phyloP scores from a whole-genome alignment of 2,329 filamentous ascomycete genomes.

The Colletotrichum tropicicola region DNA sequence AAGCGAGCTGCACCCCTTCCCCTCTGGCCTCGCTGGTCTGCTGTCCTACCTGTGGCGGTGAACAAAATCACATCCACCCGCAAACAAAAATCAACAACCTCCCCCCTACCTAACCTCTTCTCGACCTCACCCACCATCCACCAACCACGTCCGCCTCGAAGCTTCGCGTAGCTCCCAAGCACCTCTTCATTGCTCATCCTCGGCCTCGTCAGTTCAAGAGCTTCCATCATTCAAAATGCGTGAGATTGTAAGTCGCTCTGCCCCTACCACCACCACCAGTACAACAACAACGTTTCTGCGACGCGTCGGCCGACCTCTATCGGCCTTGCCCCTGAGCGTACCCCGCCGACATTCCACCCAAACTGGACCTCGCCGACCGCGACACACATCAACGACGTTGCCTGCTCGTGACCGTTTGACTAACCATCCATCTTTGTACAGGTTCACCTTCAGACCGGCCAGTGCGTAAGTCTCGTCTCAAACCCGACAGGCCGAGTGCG shows the following conservation, averaged over 20 bases:
- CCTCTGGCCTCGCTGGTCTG: constrained; percentile 20
- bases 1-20: constrained; percentile 41
- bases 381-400: background rate
- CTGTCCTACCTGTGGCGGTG: constrained; percentile 42
- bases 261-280: too few relatives aligned
- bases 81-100: constrained; percentile 48
- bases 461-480: constrained; percentile 77
- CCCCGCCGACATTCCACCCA: constrained; percentile 30
- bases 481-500: constrained; percentile 19
- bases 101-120: constrained; percentile 34
- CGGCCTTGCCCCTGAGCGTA: constrained; percentile 45
- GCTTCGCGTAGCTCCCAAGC: constrained; percentile 41
- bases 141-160: constrained; percentile 31
- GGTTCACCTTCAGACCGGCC: constrained; percentile 99
- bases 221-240: constrained; percentile 62
- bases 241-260: constrained; percentile 69
- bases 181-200: constrained; percentile 36
- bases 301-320: constrained; percentile 50
- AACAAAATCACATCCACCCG: constrained; percentile 37
- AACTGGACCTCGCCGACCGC: background rate
- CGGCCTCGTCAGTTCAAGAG: constrained; percentile 33
- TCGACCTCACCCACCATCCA: constrained; percentile 36
- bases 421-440: constrained; percentile 66
- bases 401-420: constrained; percentile 42
- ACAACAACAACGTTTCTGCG: constrained; percentile 31